Base-by-base conservation (phyloP, 106 monocot genomes). In the Ottelia alismoides region DNA sequence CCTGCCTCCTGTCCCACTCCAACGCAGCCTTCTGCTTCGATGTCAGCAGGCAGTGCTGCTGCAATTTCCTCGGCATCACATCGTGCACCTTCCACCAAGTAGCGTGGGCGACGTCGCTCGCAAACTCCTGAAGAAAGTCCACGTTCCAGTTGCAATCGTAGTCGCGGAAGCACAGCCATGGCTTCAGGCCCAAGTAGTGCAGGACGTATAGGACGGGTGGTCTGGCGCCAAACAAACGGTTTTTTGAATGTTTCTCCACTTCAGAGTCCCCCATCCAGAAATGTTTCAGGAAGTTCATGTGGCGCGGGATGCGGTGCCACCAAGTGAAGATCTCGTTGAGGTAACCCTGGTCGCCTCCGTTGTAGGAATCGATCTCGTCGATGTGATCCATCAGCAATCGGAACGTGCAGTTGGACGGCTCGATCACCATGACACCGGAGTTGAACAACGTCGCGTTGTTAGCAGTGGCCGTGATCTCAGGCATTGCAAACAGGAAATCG, bases 71-170 rank as follows among this genome's bases (percentile, higher is more conserved):
- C 16, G 49, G 49, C 49, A 50, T 50, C n/a, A 19, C 49, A 0
- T 50, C 49, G 21, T 50, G 49, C 19, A 50, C n/a, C 21, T 16
- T 21, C 49, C 49, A 50, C 49, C 49, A 50, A 10, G 17, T 50
- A 7, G 9, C 20, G 49, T 50, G 49, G 9, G 49, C 49, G n/a
- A 50, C 49, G 20, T 50, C 49, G 21, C 49, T 50, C 17, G 49
- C 49, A 21, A n/a, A 50, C 21, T n/a, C 49, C 19, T 9, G 12
- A 7, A n/a, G 49, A 9, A n/a, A 7, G 16, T 16, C 49, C 9
- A 19, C 20, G 49, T 50, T 21, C 49, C 49, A 50, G 49, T 50
- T 50, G 49, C 49, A 50, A 21, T 50, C 49, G 49, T 50, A 50
- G 49, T 50, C 49, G 9, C 49, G 11, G 49, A n/a, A 50, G 21